Conservation (phyloP, 345 rosid genomes). For the Citrus unshiu region DNA sequence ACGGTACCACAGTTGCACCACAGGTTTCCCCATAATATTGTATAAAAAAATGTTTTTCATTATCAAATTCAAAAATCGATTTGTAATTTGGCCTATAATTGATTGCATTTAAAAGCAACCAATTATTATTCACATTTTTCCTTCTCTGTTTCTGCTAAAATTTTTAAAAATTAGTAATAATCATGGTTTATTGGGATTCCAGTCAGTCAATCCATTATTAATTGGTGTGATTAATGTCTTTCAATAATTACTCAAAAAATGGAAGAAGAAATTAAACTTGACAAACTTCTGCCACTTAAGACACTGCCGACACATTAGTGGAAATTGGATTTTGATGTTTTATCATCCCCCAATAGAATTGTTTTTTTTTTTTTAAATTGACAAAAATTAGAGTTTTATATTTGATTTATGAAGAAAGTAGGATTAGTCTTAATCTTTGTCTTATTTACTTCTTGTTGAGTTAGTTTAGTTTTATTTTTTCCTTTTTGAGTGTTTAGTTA, state of each 20-base stretch:
- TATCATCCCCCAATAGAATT: neutral
- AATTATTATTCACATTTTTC: neutral
- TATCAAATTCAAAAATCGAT: neutral
- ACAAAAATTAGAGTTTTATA: no score
- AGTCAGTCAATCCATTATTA: neutral
- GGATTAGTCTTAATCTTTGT: neutral
- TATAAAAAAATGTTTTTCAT: no score
- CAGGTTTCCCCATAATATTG: no score
- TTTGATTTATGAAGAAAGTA: neutral
- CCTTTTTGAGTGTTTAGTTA: no score
- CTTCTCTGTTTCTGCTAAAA: no score
- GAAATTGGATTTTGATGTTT: neutral
- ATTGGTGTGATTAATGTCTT: neutral
- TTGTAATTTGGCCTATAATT: neutral
- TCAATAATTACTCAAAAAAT: neutral
- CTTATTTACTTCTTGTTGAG: neutral
- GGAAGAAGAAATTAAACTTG: neutral
- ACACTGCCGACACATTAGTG: neutral
- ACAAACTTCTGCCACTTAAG: neutral
- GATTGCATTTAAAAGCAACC: neutral
- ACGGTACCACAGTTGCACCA: no score
- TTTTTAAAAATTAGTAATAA: no score
- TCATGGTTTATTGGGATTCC: neutral
- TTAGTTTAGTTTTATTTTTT: no score
- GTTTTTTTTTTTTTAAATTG: neutral